Evolutionary conservation across 2,329 filamentous ascomycete genomes (phyloP), one percentile per base, ranked within the genome.

Genomic region (Fusarium clavum): DNA sequence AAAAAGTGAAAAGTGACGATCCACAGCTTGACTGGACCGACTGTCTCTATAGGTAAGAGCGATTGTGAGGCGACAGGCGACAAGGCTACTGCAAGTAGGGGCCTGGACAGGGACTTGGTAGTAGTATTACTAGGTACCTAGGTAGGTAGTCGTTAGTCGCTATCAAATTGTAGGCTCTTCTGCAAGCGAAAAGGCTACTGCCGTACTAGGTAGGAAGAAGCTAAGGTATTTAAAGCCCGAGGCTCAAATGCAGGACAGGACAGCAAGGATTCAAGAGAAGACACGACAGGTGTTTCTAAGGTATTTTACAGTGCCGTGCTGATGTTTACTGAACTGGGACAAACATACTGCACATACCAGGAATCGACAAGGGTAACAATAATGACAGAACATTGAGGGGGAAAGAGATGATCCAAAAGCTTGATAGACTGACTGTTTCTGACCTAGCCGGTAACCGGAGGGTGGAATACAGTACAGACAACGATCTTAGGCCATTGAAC

Each of bases 1-100:
- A 38, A 75, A 74, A 75, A 73, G 67, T 73, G 72, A 75, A 65
- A 74, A 72, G 73, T 71, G 68, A 75, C 64, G 70, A 73, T 74
- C 73, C 72, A 75, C 73, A 65, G 60, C 51, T 64, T 56, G 47
- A 57, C 32, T 55, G 29, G 56, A 41, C 32, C 25, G 57, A 61
- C 58, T 53, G 56, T 61, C 34, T 38, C 34, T 38, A 29, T 29
- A 29, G 27, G 34, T 38, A 38, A 38, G 18, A 38, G 34, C 18
- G 34, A 38, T 38, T 38, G 54, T 47, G 63, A 67, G 61, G 73
- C 64, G 60, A 61, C 69, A 61, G 68, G 64, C 29, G 52, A 32
- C 34, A 43, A 59, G 34, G 57, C 57, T 59, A 58, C 41, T 55
- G 58, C 44, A 34, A 32, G 30, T n/a, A 57, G 45, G 53, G 27